Evolutionary conservation across 2,329 filamentous ascomycete genomes (phyloP).

Genomic region (Alternaria incomplexa): DNA sequence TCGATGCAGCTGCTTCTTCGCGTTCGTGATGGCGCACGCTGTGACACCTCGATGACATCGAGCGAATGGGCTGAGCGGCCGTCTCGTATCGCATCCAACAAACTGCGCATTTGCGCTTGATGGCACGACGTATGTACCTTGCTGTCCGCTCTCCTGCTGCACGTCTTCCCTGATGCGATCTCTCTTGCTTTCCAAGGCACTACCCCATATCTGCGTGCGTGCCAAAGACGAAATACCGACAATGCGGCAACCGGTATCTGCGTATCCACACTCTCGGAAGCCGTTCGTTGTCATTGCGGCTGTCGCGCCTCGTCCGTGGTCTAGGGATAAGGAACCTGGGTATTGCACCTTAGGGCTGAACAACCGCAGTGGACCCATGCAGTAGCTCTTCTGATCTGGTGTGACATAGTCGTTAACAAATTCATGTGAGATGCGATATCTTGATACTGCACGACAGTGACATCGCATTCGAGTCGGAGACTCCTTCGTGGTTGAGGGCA

Average conservation of each 20-base stretch:
- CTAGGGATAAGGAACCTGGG: not conserved
- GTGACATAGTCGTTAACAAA: not conserved
- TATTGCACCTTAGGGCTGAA: not conserved
- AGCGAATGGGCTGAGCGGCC: not conserved
- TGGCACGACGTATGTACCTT: not conserved
- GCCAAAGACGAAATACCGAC: not conserved
- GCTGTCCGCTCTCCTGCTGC: not conserved
- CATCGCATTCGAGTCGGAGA: not conserved
- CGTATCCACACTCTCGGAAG: not conserved
- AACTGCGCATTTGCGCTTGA: not conserved
- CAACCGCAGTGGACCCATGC: not conserved
- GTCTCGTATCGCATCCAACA: not conserved
- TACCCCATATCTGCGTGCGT: not conserved
- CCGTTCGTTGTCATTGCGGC: not conserved
- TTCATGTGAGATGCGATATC: not conserved
- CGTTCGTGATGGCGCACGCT: not conserved
- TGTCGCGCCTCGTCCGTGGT: not conserved
- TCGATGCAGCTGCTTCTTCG: constrained; percentile 1
- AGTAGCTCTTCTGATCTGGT: not conserved
- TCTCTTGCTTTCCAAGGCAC: not conserved
- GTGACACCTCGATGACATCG: not conserved
- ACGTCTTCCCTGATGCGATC: not conserved
- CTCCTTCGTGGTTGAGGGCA: not conserved
- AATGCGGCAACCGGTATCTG: not conserved
- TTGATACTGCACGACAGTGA: not conserved